Base-by-base conservation (phyloP, 148 eudicot species). In the Beta vulgaris region DNA sequence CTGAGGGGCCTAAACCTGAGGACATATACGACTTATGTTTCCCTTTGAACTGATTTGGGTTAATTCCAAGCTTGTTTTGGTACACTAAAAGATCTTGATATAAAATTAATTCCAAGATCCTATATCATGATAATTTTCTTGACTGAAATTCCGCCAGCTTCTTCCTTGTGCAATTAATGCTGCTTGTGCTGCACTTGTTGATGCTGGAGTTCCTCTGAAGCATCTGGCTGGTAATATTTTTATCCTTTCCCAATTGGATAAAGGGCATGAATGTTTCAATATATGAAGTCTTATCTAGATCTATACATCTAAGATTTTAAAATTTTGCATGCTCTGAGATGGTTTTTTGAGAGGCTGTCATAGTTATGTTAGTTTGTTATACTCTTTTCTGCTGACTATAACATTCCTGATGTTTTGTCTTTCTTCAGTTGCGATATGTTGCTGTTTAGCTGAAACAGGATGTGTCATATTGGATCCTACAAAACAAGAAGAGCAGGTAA, bases 151-250 rank as follows among this genome's bases (percentile, higher is more conserved):
- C 54, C 26, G 55, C 43, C 80, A 94, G 98, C 98, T 94, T 77
- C 95, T 94, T 64, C 91, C 97, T 40, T 94, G 97, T 82, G 97
- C 98, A 37, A 88, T 94, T 75, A 92, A 94, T 82, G 98, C 98
- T 60, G 88, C 93, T 15, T 94, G 93, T 87, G 91, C 90, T 78
- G 98, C 98, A 16, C 96, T 94, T 78, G 92, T 91, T 51, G 98
- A 91, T 86, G 93, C 98, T 43, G 91, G 97, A 51, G 86, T 94
- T 74, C 92, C 97, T 34, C 64, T 94, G 85, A 94, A 94, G 88
- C 90, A 91, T 85, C 90, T 92, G 83, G 97, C 97, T 73, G 98
- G 98, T 94, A 89, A 23, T 32, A 21, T 44, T 32, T 63, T 25
- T 51, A 23, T 49, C 35, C 14, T 37, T 10, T 57, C 48, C n/a